Evolutionary conservation across 768 basidiomycete genomes (phyloP).

Genomic region (Suillus weaverae): DNA sequence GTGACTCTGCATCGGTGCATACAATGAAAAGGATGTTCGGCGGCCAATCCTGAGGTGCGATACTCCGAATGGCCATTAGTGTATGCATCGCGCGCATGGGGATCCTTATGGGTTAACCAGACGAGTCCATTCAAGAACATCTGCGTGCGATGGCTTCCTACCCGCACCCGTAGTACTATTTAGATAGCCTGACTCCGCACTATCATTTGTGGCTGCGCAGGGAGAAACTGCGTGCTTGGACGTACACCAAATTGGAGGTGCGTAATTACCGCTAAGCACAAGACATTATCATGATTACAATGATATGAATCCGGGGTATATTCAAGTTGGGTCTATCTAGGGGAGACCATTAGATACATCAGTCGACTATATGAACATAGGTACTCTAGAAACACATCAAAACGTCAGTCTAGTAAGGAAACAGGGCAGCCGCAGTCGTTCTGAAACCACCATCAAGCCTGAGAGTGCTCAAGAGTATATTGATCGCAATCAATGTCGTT

Average conservation of each 20-base stretch:
- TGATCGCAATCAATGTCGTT: background rate
- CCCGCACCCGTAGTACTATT: background rate
- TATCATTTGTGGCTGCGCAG: background rate
- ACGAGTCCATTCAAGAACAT: background rate
- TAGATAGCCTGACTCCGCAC: background rate
- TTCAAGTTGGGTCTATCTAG: background rate
- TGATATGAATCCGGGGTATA: background rate
- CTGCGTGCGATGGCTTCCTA: background rate
- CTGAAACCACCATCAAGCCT: no score
- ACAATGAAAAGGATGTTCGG: background rate
- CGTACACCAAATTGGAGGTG: background rate
- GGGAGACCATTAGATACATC: background rate
- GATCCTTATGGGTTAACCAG: background rate
- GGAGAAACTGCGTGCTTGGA: background rate
- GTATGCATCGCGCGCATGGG: background rate
- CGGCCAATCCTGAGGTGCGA: background rate
- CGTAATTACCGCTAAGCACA: background rate
- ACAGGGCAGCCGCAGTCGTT: background rate
- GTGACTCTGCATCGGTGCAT: background rate
- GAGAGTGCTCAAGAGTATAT: background rate
- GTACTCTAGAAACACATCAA: background rate
- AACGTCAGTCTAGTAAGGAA: background rate
- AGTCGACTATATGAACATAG: background rate
- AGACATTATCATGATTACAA: no score
- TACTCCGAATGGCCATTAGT: background rate